A percentile compares a stretch with the other conserved stretches of the same genome.
These are phyloP conservation scores for Naganishia antarctica DNA, from an alignment of 768 basidiomycete species.

Conservation along the genomic window DNA sequence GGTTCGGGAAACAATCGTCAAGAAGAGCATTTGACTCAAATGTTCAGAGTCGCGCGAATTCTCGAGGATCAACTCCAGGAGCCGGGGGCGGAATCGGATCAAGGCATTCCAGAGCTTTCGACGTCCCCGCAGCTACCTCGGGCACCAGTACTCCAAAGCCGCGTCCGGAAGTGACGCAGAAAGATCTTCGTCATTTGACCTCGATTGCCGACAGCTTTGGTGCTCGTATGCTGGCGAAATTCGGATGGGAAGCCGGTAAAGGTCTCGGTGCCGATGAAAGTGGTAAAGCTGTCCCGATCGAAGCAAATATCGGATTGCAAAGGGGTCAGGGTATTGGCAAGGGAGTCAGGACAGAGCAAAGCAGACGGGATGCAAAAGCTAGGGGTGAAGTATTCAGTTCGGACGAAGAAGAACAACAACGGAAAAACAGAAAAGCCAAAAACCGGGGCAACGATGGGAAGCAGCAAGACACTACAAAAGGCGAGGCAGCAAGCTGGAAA, in stretches of 20 bases:
- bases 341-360: slow-evolving; percentile 48
- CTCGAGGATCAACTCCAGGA: slow-evolving; percentile 7
- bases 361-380: slow-evolving; percentile 46
- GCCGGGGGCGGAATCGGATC: slow-evolving; percentile 16
- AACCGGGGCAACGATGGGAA: background rate
- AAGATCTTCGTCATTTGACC: slow-evolving; percentile 75
- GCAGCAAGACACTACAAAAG: slow-evolving; percentile 34
- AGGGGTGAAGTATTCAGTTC: slow-evolving; percentile 42
- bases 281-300: slow-evolving; percentile 46
- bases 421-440: slow-evolving; percentile 30
- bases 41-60: background rate
- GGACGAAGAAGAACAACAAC: slow-evolving; percentile 38
- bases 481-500: slow-evolving; percentile 71
- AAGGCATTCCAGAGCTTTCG: slow-evolving; percentile 32
- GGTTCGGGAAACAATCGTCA: slow-evolving; percentile 29
- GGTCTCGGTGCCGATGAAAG: slow-evolving; percentile 44
- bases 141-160: slow-evolving; percentile 23
- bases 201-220: slow-evolving; percentile 74
- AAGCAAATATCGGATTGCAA: slow-evolving; percentile 36
- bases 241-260: slow-evolving; percentile 81
- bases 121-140: slow-evolving; percentile 39
- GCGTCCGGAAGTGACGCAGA: slow-evolving; percentile 57
- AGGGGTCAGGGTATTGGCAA: slow-evolving; percentile 43
- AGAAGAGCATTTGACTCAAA: background rate
- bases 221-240: slow-evolving; percentile 84